Percentiles rank a stretch among this genome's conserved stretches.
phyloP scores from a whole-genome alignment of 257 asterid species.

The Haberlea rhodopensis region DNA sequence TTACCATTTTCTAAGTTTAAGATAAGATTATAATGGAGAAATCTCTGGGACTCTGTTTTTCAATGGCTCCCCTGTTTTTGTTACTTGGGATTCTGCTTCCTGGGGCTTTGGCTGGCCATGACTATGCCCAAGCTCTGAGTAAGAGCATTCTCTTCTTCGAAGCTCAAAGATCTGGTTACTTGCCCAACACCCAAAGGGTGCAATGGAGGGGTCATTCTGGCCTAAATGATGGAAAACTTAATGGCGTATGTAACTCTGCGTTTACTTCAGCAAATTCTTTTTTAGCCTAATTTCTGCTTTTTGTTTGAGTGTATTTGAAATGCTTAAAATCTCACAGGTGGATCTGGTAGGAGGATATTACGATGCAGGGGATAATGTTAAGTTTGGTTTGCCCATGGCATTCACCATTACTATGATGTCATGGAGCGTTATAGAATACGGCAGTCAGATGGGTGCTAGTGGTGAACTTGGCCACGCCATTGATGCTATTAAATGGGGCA shows the following conservation, averaged over 20 bases:
- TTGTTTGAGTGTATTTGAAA: background rate
- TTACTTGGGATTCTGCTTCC: slow-evolving; percentile 37
- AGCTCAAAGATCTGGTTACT: slow-evolving; percentile 78
- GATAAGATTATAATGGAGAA: slow-evolving; percentile 42
- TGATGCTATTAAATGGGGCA: slow-evolving; percentile 80
- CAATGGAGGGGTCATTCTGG: slow-evolving; percentile 78
- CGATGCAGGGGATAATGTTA: slow-evolving; percentile 89
- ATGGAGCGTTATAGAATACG: slow-evolving; percentile 74
- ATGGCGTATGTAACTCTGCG: slow-evolving; percentile 38
- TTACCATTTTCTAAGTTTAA: slow-evolving; percentile 25
- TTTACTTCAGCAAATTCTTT: background rate
- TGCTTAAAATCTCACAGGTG: slow-evolving; percentile 44
- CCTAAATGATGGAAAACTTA: slow-evolving; percentile 59
- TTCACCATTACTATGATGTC: slow-evolving; percentile 71
- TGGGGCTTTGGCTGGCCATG: slow-evolving; percentile 41
- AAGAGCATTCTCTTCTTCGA: slow-evolving; percentile 68
- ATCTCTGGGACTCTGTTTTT: slow-evolving; percentile 27
- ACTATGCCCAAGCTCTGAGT: slow-evolving; percentile 59
- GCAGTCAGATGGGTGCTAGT: slow-evolving; percentile 47
- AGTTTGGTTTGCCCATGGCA: slow-evolving; percentile 84
- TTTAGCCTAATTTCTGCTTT: background rate
- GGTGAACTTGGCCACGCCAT: slow-evolving; percentile 64
- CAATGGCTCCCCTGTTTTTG: slow-evolving; percentile 40
- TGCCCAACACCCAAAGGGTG: slow-evolving; percentile 65
- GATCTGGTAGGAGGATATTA: slow-evolving; percentile 85